Percentiles rank a stretch among this genome's conserved stretches.
Evolutionary conservation across 192 early-diverging fungal species (phyloP).

Genomic region (Coemansia pectinata): DNA sequence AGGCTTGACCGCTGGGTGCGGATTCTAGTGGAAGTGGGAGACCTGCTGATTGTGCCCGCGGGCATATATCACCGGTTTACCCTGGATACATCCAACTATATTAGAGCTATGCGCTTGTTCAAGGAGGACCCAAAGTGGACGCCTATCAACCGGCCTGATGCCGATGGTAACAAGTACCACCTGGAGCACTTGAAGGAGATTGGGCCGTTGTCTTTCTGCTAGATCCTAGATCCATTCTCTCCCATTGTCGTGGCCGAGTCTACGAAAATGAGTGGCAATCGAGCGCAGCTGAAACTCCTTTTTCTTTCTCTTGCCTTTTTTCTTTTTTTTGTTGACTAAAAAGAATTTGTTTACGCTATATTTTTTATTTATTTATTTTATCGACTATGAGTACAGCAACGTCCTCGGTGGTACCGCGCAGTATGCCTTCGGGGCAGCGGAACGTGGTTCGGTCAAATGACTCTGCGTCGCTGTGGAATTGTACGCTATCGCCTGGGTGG

Average conservation of each 20-base stretch:
- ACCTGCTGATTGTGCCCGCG: slow-evolving; percentile 89
- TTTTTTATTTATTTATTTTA: slow-evolving; percentile 1
- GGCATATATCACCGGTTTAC: slow-evolving; percentile 98
- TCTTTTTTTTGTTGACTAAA: slow-evolving; percentile 4
- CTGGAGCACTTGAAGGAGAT: slow-evolving; percentile 51
- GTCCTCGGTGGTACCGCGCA: slow-evolving; percentile 65
- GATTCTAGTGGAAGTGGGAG: slow-evolving; percentile 69
- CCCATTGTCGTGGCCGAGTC: not conserved
- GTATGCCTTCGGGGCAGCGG: slow-evolving; percentile 85
- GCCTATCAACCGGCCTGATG: slow-evolving; percentile 70
- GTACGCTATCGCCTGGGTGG: slow-evolving; percentile 93
- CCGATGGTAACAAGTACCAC: slow-evolving; percentile 62
- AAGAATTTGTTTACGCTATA: slow-evolving; percentile 15
- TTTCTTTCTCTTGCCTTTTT: not conserved
- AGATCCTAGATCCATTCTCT: not conserved
- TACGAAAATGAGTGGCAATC: not conserved
- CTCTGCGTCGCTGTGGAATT: slow-evolving; percentile 94
- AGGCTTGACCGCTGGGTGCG: slow-evolving; percentile 78
- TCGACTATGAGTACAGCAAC: slow-evolving; percentile 18
- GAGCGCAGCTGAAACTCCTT: not conserved
- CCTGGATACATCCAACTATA: slow-evolving; percentile 80
- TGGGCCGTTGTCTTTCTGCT: slow-evolving; percentile 8
- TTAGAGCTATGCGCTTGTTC: slow-evolving; percentile 84
- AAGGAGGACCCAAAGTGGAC: slow-evolving; percentile 84
- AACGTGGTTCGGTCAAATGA: slow-evolving; percentile 92